phyloP scores from a whole-genome alignment of 2,329 filamentous ascomycete species.

The Aspergillus terreus region DNA sequence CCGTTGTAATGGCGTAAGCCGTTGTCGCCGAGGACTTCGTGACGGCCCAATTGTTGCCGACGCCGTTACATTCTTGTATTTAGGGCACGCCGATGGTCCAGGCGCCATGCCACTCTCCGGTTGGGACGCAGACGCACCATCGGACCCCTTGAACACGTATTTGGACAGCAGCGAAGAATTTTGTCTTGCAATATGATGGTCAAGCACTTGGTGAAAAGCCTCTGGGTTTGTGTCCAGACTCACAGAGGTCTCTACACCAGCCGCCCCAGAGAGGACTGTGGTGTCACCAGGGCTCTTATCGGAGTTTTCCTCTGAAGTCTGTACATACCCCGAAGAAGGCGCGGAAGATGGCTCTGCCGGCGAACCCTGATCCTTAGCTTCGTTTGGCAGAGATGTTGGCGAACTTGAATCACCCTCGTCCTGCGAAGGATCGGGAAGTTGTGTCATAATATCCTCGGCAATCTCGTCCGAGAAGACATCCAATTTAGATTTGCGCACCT shows the following conservation, averaged over 20 bases:
- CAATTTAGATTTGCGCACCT: constrained; percentile 42
- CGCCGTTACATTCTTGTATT: neutral
- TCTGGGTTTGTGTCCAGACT: constrained; percentile 15
- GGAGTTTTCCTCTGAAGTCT: neutral
- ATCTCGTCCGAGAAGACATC: constrained; percentile 53
- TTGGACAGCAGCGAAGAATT: constrained; percentile 34
- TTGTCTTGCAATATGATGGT: constrained; percentile 34
- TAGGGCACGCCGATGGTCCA: neutral
- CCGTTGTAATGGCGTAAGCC: constrained; percentile 39
- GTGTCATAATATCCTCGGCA: constrained; percentile 48
- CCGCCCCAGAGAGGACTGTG: too few species aligned
- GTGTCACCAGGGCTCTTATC: too few species aligned
- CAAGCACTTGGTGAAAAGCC: constrained; percentile 32
- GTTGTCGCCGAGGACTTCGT: constrained; percentile 3
- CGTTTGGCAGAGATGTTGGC: constrained; percentile 2
- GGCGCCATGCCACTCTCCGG: neutral
- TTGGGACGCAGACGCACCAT: neutral
- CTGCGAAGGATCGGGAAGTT: constrained; percentile 36
- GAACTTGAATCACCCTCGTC: neutral
- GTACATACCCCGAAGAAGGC: neutral
- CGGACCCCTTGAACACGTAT: constrained; percentile 28
- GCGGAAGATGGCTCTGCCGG: too few species aligned
- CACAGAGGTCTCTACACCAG: constrained; percentile 3
- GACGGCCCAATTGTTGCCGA: neutral
- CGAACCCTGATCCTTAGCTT: neutral